These are phyloP conservation scores for barrel medic (Medicago truncatula) DNA, from an alignment of 306 rosid genomes.

Conservation along the genomic window DNA sequence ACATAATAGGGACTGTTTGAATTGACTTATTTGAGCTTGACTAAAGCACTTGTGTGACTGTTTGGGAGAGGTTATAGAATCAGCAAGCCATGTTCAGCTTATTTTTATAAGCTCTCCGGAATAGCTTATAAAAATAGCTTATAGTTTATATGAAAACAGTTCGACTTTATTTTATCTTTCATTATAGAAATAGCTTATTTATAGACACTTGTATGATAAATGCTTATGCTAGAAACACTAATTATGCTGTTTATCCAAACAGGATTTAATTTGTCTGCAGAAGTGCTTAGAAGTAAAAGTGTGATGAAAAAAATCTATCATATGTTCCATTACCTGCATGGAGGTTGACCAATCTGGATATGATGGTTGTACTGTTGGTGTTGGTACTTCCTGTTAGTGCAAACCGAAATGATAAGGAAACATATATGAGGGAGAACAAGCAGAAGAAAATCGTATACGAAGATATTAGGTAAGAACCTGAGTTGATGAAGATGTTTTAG, in stretches of 20 bases:
- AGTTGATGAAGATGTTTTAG: slow-evolving; percentile 59
- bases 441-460: no score
- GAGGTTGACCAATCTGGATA: slow-evolving; percentile 96
- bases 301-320: slow-evolving; percentile 27
- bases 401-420: no score
- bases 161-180: not conserved
- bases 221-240: not conserved
- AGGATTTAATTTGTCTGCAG: slow-evolving; percentile 2
- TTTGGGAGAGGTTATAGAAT: not conserved
- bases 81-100: not conserved
- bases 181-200: not conserved
- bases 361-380: slow-evolving; percentile 68
- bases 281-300: slow-evolving; percentile 5
- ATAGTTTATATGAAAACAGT: not conserved
- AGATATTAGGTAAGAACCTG: slow-evolving; percentile 43
- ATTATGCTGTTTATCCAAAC: not conserved
- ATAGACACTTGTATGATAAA: not conserved
- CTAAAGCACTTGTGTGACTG: not conserved
- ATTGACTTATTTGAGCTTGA: not conserved
- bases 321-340: slow-evolving; percentile 69
- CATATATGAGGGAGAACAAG: no score
- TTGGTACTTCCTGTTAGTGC: slow-evolving; percentile 53
- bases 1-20: not conserved
- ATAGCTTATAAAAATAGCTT: not conserved
- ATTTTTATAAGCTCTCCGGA: not conserved